A percentile compares a stretch with the other conserved stretches of the same genome.
Evolutionary conservation across 352 stramenopile species (phyloP).

Genomic region (Stephanocyclus meneghinianus): DNA sequence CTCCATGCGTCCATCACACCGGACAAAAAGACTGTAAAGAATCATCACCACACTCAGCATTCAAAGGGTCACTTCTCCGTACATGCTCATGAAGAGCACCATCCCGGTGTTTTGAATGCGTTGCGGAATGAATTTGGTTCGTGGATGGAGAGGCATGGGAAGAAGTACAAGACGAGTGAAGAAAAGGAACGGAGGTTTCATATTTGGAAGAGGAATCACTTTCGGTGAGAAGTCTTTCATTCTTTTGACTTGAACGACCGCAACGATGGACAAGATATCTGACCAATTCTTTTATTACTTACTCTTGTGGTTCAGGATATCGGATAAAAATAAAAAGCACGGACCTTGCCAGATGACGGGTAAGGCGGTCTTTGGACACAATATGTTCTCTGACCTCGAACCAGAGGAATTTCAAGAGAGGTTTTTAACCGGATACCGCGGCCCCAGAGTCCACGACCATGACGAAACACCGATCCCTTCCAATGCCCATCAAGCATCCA

Average conservation of each 20-base stretch:
- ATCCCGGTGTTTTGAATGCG: slow-evolving; percentile 29
- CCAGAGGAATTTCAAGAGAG: slow-evolving; percentile 69
- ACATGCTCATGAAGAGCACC: slow-evolving; percentile 22
- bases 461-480: not conserved
- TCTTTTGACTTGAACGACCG: slow-evolving; percentile 1
- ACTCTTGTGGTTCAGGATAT: slow-evolving; percentile 38
- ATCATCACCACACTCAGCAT: slow-evolving; percentile 8
- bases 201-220: slow-evolving; percentile 79
- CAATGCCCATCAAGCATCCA: slow-evolving; percentile 3
- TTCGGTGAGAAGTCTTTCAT: slow-evolving; percentile 39
- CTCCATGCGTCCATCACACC: not conserved
- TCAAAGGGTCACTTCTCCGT: not conserved
- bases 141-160: slow-evolving; percentile 63
- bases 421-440: slow-evolving; percentile 74
- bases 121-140: slow-evolving; percentile 68
- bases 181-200: slow-evolving; percentile 75
- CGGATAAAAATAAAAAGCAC: slow-evolving; percentile 69
- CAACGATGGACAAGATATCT: too few relatives aligned
- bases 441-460: slow-evolving; percentile 29
- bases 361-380: slow-evolving; percentile 73
- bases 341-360: slow-evolving; percentile 72
- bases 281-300: not conserved
- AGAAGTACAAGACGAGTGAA: slow-evolving; percentile 61
- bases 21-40: not conserved
- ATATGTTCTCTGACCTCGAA: slow-evolving; percentile 73